Evolutionary conservation across 1,284 basidiomycete genomes (phyloP).

Genomic region (Thelephora terrestris): DNA sequence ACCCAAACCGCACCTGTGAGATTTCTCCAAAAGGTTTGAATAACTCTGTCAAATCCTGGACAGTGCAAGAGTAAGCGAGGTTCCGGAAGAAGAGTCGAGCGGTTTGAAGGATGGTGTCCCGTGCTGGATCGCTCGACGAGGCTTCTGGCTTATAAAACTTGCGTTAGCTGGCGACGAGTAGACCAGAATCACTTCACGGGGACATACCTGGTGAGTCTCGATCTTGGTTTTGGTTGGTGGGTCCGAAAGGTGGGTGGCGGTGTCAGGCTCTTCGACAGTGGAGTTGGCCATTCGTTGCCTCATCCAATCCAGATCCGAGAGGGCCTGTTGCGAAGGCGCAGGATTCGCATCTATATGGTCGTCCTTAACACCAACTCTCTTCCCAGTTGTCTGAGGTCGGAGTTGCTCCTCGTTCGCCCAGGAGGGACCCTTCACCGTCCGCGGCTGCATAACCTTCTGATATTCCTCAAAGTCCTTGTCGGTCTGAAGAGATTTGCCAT

Average conservation of each 20-base stretch:
- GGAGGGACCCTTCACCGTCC: slow-evolving; percentile 45
- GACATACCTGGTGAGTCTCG: background rate
- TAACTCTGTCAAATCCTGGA: slow-evolving; percentile 59
- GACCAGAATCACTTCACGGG: background rate
- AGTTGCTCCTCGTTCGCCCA: slow-evolving; percentile 48
- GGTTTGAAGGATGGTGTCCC: slow-evolving; percentile 65
- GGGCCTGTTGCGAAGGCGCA: slow-evolving; percentile 15
- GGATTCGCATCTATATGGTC: slow-evolving; percentile 12
- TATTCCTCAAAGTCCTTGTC: slow-evolving; percentile 43
- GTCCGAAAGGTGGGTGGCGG: background rate
- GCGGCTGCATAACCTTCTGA: slow-evolving; percentile 54
- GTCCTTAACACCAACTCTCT: slow-evolving; percentile 12
- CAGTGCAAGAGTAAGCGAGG: slow-evolving; percentile 75
- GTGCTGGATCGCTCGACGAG: slow-evolving; percentile 29
- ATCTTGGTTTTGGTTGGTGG: background rate
- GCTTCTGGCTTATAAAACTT: slow-evolving; percentile 14
- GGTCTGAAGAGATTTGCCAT: background rate
- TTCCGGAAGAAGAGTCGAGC: slow-evolving; percentile 88
- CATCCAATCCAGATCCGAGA: slow-evolving; percentile 72
- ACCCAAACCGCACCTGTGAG: slow-evolving; percentile 51
- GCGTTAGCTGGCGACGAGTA: background rate
- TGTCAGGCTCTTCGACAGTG: slow-evolving; percentile 27
- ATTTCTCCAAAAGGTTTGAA: slow-evolving; percentile 69
- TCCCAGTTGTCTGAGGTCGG: slow-evolving; percentile 16
- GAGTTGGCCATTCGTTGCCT: slow-evolving; percentile 46